A percentile compares a stretch with the other conserved stretches of the same genome.
Evolutionary conservation across 2,329 filamentous ascomycete genomes (phyloP).

Genomic region (Sclerotinia trifoliorum): DNA sequence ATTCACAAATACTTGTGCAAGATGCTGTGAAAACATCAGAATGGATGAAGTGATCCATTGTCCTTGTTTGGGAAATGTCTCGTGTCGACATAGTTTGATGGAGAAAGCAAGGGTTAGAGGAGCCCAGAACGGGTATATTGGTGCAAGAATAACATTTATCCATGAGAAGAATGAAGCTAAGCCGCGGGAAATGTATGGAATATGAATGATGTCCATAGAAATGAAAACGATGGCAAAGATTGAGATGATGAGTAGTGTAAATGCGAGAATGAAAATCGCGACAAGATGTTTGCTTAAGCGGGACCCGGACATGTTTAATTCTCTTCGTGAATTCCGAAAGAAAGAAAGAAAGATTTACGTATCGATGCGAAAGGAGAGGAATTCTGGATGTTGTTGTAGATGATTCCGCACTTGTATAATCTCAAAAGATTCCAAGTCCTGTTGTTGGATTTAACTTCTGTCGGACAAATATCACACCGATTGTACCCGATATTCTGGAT

Average conservation of each 20-base stretch:
- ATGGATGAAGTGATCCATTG: slow-evolving; percentile 5
- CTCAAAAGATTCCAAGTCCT: too few species aligned
- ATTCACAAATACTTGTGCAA: neutral
- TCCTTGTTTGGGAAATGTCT: neutral
- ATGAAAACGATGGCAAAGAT: neutral
- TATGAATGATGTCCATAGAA: neutral
- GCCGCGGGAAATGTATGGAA: neutral
- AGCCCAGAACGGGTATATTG: slow-evolving; percentile 2
- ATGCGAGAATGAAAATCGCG: neutral
- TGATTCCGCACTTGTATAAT: neutral
- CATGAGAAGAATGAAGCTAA: neutral
- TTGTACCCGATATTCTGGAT: too few species aligned
- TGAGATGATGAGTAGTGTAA: neutral
- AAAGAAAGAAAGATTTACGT: neutral
- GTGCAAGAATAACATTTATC: neutral
- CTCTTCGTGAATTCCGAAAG: too few species aligned
- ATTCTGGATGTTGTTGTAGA: neutral
- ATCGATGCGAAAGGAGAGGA: neutral
- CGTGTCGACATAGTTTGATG: neutral
- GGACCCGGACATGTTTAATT: neutral
- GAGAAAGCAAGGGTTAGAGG: neutral
- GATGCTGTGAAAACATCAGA: neutral
- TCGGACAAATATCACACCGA: too few species aligned
- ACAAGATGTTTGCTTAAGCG: neutral
- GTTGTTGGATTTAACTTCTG: too few species aligned